Evolutionary conservation across 768 basidiomycete genomes (phyloP).

Genomic region (Suillus cothurnatus): DNA sequence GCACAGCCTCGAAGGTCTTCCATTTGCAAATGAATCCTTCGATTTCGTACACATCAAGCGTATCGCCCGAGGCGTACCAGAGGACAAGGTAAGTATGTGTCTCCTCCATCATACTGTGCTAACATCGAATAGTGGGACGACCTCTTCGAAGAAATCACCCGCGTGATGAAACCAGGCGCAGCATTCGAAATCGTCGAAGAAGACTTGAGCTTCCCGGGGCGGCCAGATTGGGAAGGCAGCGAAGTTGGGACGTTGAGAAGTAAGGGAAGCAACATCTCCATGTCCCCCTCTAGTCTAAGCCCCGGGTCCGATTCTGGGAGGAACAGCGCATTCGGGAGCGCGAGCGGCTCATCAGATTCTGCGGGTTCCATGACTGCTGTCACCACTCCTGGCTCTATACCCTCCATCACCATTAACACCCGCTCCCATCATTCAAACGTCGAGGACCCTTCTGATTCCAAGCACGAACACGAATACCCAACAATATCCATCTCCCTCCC

Average conservation of each 20-base stretch:
- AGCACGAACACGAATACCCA: conserved; percentile 15
- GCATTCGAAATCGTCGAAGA: conserved; percentile 79
- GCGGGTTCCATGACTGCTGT: not conserved
- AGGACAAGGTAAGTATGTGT: conserved; percentile 56
- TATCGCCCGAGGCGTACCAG: conserved; percentile 52
- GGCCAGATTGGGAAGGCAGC: conserved; percentile 15
- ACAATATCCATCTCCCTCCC: not conserved
- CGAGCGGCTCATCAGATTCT: not conserved
- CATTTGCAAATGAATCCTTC: conserved; percentile 72
- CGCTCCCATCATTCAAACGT: conserved; percentile 8
- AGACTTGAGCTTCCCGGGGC: conserved; percentile 73
- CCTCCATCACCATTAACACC: not conserved
- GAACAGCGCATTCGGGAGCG: not conserved
- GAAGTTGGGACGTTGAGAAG: conserved; percentile 3
- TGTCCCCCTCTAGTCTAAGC: not conserved
- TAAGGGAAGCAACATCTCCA: not conserved
- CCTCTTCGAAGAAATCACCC: conserved; percentile 66
- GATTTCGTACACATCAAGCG: conserved; percentile 80
- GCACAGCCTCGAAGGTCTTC: conserved; percentile 63
- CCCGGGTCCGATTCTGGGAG: not conserved
- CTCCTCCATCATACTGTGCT: not conserved
- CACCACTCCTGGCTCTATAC: not conserved
- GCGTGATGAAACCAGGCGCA: conserved; percentile 76
- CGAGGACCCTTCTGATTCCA: conserved; percentile 20
- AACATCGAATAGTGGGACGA: conserved; percentile 57